phyloP scores from a whole-genome alignment of 1,284 basidiomycete species.

The Leccinum pseudoinsigne region DNA sequence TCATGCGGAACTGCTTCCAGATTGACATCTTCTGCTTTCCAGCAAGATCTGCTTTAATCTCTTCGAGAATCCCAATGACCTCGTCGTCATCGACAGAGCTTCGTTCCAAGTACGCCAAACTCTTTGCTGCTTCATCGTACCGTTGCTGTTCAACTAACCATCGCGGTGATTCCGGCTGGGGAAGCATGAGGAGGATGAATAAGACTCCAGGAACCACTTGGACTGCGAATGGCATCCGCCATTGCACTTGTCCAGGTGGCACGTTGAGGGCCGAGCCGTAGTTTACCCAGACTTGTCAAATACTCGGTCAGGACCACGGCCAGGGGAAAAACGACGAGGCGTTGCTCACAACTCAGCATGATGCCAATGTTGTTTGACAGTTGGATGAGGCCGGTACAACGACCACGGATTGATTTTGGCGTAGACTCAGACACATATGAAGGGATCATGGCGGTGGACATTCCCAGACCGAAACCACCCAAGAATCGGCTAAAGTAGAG shows the following conservation, averaged over 20 bases:
- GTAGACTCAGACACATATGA: conserved; percentile 60
- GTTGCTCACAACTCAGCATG: conserved; percentile 49
- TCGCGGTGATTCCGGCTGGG: conserved; percentile 59
- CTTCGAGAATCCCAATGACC: conserved; percentile 46
- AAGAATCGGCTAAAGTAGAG: conserved; percentile 53
- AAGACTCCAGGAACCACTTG: conserved; percentile 55
- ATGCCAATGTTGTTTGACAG: conserved; percentile 49
- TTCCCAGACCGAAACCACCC: conserved; percentile 50
- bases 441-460: conserved; percentile 55
- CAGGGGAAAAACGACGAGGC: not conserved
- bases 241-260: conserved; percentile 42
- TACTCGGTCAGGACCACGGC: conserved; percentile 1
- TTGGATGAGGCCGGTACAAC: conserved; percentile 59
- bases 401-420: conserved; percentile 54
- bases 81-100: conserved; percentile 40
- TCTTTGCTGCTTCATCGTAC: conserved; percentile 48
- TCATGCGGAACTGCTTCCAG: conserved; percentile 40
- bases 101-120: conserved; percentile 47
- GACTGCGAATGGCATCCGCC: conserved; percentile 57
- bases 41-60: conserved; percentile 51
- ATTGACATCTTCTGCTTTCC: conserved; percentile 42
- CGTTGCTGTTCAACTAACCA: conserved; percentile 58
- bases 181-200: conserved; percentile 46
- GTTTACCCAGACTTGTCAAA: conserved; percentile 47
- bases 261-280: conserved; percentile 41